Conservation (phyloP, 2,329 filamentous ascomycete species). For the Colletotrichum graminicola region DNA sequence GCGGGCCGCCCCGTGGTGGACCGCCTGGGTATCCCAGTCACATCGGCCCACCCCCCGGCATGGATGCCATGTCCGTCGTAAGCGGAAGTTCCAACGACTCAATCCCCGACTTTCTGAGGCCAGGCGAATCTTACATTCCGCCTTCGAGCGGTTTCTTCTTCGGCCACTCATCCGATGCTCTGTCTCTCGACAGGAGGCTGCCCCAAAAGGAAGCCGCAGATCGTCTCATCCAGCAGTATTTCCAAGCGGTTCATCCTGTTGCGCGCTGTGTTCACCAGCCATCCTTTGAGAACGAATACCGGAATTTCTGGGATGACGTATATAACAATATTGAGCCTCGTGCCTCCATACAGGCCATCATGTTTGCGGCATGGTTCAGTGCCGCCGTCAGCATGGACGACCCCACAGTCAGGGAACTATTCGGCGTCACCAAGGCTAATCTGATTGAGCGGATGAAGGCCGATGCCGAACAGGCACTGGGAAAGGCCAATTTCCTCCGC, state of each 20-base stretch:
- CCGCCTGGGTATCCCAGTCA: slow-evolving; percentile 41
- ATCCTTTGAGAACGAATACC: slow-evolving; percentile 74
- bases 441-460: slow-evolving; percentile 74
- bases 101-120: slow-evolving; percentile 69
- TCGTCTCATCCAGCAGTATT: slow-evolving; percentile 75
- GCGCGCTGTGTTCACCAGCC: slow-evolving; percentile 76
- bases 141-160: slow-evolving; percentile 78
- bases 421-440: slow-evolving; percentile 65
- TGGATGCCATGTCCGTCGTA: slow-evolving; percentile 43
- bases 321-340: slow-evolving; percentile 70
- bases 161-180: slow-evolving; percentile 61
- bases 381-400: slow-evolving; percentile 76
- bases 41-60: slow-evolving; percentile 40
- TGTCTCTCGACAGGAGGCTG: slow-evolving; percentile 70
- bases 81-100: slow-evolving; percentile 47
- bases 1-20: slow-evolving; percentile 41
- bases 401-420: slow-evolving; percentile 61
- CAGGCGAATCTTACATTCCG: slow-evolving; percentile 74
- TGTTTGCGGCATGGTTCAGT: slow-evolving; percentile 78
- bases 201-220: slow-evolving; percentile 70
- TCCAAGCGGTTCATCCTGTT: slow-evolving; percentile 75
- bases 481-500: slow-evolving; percentile 77
- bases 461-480: slow-evolving; percentile 75
- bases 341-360: slow-evolving; percentile 73
- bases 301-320: slow-evolving; percentile 74